phyloP scores from a whole-genome alignment of 805 yeast genomes.

The Sungouiozyma intestinalis region DNA sequence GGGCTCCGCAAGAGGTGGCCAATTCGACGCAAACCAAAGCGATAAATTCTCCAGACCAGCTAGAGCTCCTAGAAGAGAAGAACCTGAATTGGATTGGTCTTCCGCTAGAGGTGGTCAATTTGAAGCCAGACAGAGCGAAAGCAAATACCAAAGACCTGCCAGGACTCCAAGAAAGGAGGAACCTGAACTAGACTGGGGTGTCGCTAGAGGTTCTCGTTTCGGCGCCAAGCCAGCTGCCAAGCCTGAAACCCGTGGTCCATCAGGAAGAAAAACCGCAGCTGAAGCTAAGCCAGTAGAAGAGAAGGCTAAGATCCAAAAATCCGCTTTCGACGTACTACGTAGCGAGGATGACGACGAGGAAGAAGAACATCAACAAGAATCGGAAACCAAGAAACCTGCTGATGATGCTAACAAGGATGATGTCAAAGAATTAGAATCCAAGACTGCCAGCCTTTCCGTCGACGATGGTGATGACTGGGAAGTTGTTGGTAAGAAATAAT shows the following conservation, averaged over 20 bases:
- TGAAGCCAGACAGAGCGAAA: slow-evolving; percentile 27
- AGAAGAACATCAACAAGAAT: slow-evolving; percentile 21
- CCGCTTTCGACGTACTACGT: slow-evolving; percentile 41
- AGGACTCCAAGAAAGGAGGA: slow-evolving; percentile 29
- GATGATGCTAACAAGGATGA: slow-evolving; percentile 9
- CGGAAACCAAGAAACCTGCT: slow-evolving; percentile 2
- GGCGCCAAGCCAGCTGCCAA: slow-evolving; percentile 25
- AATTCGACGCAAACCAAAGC: slow-evolving; percentile 24
- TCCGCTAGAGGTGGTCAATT: slow-evolving; percentile 40
- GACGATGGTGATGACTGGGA: slow-evolving; percentile 37
- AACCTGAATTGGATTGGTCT: slow-evolving; percentile 39
- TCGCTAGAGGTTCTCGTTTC: slow-evolving; percentile 30
- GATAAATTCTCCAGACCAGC: slow-evolving; percentile 12
- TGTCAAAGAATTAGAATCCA: slow-evolving; percentile 26
- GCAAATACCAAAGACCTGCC: slow-evolving; percentile 12
- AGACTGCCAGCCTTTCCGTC: slow-evolving; percentile 33
- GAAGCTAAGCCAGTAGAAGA: slow-evolving; percentile 21
- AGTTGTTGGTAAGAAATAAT: slow-evolving; percentile 35
- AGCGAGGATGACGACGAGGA: slow-evolving; percentile 44
- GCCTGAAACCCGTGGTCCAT: slow-evolving; percentile 20
- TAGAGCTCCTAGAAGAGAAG: slow-evolving; percentile 26
- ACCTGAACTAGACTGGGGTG: slow-evolving; percentile 27
- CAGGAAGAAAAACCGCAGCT: slow-evolving; percentile 5
- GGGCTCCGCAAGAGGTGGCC: slow-evolving; percentile 41
- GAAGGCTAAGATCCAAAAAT: slow-evolving; percentile 31